These are phyloP conservation scores for Gracilaria domingensis DNA, from an alignment of 23 red algal genomes.

Conservation along the genomic window DNA sequence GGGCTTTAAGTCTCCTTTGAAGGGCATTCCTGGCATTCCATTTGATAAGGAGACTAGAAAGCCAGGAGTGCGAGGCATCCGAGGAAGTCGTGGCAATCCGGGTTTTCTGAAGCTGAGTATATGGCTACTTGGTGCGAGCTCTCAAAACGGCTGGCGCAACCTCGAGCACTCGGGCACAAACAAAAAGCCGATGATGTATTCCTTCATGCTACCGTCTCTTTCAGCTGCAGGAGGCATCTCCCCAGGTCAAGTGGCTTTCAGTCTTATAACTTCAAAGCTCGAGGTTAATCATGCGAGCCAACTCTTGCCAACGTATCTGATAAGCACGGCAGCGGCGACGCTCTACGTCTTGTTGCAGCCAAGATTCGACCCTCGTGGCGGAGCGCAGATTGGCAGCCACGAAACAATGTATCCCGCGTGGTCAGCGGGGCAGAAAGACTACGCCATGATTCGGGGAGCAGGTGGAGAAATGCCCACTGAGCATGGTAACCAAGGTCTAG, in stretches of 20 bases:
- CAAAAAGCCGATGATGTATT: background rate
- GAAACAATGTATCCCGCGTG: slow-evolving; percentile 39
- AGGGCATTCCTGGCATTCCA: background rate
- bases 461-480: background rate
- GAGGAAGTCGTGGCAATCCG: background rate
- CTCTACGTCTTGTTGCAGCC: background rate
- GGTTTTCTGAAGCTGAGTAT: background rate
- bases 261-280: background rate
- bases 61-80: background rate
- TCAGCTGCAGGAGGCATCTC: background rate
- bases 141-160: background rate
- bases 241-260: background rate
- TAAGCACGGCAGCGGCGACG: slow-evolving; percentile 7
- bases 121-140: background rate
- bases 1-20: background rate
- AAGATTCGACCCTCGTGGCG: slow-evolving; percentile 6
- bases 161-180: background rate
- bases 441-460: slow-evolving; percentile 8
- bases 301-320: slow-evolving; percentile 1
- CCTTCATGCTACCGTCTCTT: background rate
- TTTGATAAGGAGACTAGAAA: background rate
- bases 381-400: background rate
- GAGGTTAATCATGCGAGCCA: background rate
- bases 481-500: background rate
- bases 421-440: background rate